Evolutionary conservation across 2,329 filamentous ascomycete genomes (phyloP), one percentile per base, ranked within the genome.

Genomic region (Exophiala lecanii-corni): DNA sequence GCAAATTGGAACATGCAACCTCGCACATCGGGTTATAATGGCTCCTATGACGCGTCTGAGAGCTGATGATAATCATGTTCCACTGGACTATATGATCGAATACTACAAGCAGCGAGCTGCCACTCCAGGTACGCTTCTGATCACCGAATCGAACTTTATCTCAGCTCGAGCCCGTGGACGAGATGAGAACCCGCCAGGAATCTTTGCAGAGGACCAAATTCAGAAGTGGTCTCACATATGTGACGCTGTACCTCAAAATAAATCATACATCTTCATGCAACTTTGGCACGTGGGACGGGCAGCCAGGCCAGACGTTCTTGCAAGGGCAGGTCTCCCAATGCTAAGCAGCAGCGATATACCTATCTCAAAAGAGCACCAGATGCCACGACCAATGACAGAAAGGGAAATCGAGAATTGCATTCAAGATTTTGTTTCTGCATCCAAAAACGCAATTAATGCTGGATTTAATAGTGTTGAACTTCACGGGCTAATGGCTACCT

Each of bases 11-110:
- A 25, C 45, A 15, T 64, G 71, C 33, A 58, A 59, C 9, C 67
- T 79, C 26, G 62, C 67, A 33, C 74, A 78, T 53, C 70, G 76
- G 39, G 60, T 79, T 18, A 62, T 74, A 31, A 57, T 73, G 50
- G 70, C 74, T 2, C 71, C 77, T 3, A 57, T 79, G 39, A 79
- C 75, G 3, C 68, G 76, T n/a, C 72, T 72, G 50, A 67, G 76
- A 23, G 71, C 72, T 12, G 69, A 67, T 4, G 65, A 64, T 9
- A 49, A 61, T 9, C 54, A 60, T 5, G 71, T 67, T 20, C 72
- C 67, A 0, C 54, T 63, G 1, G 71, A 37, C 15, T 54, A 65
- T 34, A 60, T 60, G 20, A 25, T 23, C 10, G 60, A 68, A 34
- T 68, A 70, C 49, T 70, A 69, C 55, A 50, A 49, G 5, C 65